A percentile compares a stretch with the other conserved stretches of the same genome.
Conservation (phyloP, 352 stramenopile species). For the Phytophthora tubulina region DNA sequence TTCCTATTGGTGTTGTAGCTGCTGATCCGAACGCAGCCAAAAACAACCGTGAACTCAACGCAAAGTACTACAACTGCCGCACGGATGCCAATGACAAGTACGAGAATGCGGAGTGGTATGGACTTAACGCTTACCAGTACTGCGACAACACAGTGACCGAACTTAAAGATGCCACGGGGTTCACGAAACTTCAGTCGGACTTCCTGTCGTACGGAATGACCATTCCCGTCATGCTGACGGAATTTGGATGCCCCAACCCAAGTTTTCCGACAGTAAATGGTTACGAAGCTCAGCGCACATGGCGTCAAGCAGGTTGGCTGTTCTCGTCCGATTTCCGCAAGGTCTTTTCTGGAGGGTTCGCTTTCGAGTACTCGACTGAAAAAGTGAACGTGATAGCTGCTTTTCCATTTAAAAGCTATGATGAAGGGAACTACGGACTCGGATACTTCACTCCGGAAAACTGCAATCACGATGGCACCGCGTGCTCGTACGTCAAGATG, state of each 20-base stretch:
- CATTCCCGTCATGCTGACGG: conserved; percentile 83
- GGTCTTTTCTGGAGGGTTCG: conserved; percentile 77
- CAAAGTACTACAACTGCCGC: conserved; percentile 90
- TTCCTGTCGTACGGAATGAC: conserved; percentile 66
- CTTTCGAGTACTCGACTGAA: conserved; percentile 88
- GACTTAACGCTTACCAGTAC: conserved; percentile 82
- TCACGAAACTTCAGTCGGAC: conserved; percentile 58
- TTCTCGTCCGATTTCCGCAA: conserved; percentile 53
- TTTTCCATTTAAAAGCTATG: conserved; percentile 73
- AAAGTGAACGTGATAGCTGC: conserved; percentile 50
- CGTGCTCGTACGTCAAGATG: conserved; percentile 75
- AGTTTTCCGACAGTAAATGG: conserved; percentile 60
- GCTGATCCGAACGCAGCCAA: conserved; percentile 53
- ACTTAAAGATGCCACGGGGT: conserved; percentile 42
- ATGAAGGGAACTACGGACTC: conserved; percentile 83
- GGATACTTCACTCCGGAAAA: conserved; percentile 80
- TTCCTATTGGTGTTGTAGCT: conserved; percentile 81
- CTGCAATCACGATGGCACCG: conserved; percentile 64
- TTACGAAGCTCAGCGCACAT: conserved; percentile 76
- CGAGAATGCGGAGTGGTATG: conserved; percentile 86
- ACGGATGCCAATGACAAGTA: conserved; percentile 62
- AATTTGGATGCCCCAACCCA: conserved; percentile 81
- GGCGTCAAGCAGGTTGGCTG: conserved; percentile 66
- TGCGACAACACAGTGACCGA: conserved; percentile 51
- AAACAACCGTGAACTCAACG: conserved; percentile 59